A percentile compares a stretch with the other conserved stretches of the same genome.
Evolutionary conservation across 257 asterid species (phyloP).

Genomic region (Lycium ferocissimum): DNA sequence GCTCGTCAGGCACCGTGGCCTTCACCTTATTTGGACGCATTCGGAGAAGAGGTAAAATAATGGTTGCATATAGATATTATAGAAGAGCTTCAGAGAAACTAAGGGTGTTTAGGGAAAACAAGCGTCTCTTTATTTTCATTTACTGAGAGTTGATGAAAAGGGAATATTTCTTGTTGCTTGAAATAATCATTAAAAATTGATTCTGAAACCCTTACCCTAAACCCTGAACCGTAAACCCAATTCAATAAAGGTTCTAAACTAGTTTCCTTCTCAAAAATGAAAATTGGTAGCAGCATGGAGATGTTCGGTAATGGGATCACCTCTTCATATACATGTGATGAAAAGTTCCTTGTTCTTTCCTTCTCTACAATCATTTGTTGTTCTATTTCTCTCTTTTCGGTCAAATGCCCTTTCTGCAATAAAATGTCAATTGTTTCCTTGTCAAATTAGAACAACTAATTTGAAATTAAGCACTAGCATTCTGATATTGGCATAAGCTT

Average conservation of each 20-base stretch:
- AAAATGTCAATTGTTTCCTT: no score
- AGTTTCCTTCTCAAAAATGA: no score
- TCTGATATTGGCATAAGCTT: no score
- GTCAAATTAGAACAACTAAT: no score
- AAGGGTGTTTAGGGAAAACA: not conserved
- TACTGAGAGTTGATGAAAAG: no score
- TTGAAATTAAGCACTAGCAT: no score
- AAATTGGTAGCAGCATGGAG: not conserved
- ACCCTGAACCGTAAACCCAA: no score
- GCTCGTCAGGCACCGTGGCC: constrained; percentile 99
- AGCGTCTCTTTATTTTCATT: not conserved
- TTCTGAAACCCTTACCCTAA: no score
- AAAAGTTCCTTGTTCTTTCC: not conserved
- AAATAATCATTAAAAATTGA: no score
- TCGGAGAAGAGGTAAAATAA: constrained; percentile 91
- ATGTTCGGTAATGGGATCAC: not conserved
- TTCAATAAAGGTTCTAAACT: not conserved
- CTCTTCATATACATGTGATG: not conserved
- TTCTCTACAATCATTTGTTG: not conserved
- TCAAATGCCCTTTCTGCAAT: not conserved
- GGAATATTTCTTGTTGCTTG: no score
- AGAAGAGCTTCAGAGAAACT: not conserved
- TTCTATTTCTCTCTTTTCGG: not conserved
- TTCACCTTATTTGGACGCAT: constrained; percentile 94
- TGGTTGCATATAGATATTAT: not conserved